Percentiles rank a stretch among this genome's conserved stretches.
Conservation (phyloP, 2,329 filamentous ascomycete genomes). For the Clarireedia monteithiana region DNA sequence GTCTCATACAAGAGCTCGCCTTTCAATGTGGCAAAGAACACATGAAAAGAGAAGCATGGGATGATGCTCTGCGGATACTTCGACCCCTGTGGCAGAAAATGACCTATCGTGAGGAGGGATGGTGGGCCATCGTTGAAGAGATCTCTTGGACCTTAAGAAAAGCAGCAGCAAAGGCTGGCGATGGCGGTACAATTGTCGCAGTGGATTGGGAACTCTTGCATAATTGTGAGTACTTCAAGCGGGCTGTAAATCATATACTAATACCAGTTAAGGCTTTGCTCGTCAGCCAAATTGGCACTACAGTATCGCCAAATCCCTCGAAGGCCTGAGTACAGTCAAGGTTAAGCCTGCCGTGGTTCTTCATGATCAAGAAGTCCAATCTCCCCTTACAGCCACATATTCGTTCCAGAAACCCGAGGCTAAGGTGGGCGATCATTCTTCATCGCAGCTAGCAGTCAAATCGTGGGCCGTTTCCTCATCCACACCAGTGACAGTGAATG, state of each 20-base stretch:
- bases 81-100: conserved; percentile 50
- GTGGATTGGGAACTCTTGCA: conserved; percentile 60
- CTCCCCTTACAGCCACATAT: conserved; percentile 48
- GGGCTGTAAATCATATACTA: background rate
- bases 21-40: conserved; percentile 51
- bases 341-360: conserved; percentile 43
- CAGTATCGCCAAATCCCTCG: conserved; percentile 49
- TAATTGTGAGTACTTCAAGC: conserved; percentile 38
- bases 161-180: conserved; percentile 44
- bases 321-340: conserved; percentile 36
- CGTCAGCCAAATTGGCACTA: conserved; percentile 52
- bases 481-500: conserved; percentile 42
- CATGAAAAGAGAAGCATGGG: conserved; percentile 42
- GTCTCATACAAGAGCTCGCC: conserved; percentile 45
- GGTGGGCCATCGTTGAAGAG: conserved; percentile 52
- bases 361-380: conserved; percentile 42
- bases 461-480: conserved; percentile 49
- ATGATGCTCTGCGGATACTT: conserved; percentile 45
- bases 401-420: conserved; percentile 50
- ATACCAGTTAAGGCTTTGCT: conserved; percentile 40
- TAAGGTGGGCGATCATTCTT: conserved; percentile 52
- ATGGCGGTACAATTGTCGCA: conserved; percentile 48
- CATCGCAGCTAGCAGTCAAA: conserved; percentile 48
- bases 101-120: conserved; percentile 50
- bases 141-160: conserved; percentile 53